Percentiles rank a stretch among this genome's conserved stretches.
Conservation (phyloP, 1,284 basidiomycete species). For the Ceratobasidium theobromae region DNA sequence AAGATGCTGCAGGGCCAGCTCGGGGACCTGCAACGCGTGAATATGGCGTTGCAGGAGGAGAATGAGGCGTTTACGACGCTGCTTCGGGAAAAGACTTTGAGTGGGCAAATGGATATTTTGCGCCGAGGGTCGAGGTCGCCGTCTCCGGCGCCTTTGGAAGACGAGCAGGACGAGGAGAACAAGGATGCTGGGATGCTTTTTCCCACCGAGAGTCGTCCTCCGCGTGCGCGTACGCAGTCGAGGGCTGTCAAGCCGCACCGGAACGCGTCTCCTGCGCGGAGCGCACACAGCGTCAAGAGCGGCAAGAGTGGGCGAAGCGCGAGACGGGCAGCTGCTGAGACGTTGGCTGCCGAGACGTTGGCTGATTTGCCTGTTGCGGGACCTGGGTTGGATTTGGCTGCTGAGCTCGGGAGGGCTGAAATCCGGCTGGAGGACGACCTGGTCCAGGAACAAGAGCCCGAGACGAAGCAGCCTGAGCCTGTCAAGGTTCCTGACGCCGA, state of each 20-base stretch:
- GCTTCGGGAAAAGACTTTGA: conserved; percentile 83
- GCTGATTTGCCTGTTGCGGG: conserved; percentile 80
- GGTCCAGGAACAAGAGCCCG: background rate
- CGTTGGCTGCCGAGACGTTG: conserved; percentile 72
- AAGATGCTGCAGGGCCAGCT: conserved; percentile 73
- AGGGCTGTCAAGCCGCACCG: conserved; percentile 34
- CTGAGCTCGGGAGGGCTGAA: conserved; percentile 85
- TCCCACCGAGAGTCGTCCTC: conserved; percentile 41
- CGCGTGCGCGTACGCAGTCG: conserved; percentile 49
- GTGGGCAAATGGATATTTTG: conserved; percentile 76
- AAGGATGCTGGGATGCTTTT: conserved; percentile 11
- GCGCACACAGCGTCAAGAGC: conserved; percentile 4
- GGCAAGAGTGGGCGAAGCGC: conserved; percentile 26
- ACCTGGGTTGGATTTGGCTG: conserved; percentile 84
- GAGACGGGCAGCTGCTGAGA: conserved; percentile 57
- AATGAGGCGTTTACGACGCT: conserved; percentile 95
- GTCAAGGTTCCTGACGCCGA: conserved; percentile 37
- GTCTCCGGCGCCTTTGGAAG: conserved; percentile 44
- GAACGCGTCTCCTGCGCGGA: conserved; percentile 46
- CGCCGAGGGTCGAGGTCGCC: conserved; percentile 41
- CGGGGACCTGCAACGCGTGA: conserved; percentile 75
- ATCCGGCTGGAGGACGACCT: conserved; percentile 39
- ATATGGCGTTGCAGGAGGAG: conserved; percentile 76
- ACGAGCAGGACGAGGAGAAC: conserved; percentile 8
- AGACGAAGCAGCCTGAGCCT: conserved; percentile 40